Percentiles rank a stretch among this genome's conserved stretches.
These are phyloP conservation scores for Mucor circinelloides DNA, from an alignment of 371 early-diverging fungal species.

Conservation along the genomic window DNA sequence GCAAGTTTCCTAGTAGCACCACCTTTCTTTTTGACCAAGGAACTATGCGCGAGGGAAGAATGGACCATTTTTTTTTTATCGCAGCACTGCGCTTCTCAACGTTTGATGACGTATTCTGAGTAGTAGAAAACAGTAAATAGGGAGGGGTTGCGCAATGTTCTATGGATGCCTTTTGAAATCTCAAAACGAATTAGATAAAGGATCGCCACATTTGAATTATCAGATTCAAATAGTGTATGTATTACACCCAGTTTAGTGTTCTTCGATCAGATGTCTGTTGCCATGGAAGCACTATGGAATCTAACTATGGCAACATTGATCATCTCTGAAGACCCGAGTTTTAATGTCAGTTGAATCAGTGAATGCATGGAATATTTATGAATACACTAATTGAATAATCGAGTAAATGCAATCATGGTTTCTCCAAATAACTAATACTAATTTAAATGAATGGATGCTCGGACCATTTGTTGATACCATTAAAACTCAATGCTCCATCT, in stretches of 20 bases:
- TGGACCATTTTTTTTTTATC: neutral
- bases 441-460: neutral
- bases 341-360: neutral
- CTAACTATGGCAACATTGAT: neutral
- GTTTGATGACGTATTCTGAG: neutral
- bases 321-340: neutral
- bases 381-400: neutral
- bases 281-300: neutral
- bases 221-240: neutral
- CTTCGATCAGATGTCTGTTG: neutral
- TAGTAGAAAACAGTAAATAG: neutral
- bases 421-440: neutral
- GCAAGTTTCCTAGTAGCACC: neutral
- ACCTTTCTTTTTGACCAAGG: neutral
- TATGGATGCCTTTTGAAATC: neutral
- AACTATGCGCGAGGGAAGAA: slow-evolving; percentile 1
- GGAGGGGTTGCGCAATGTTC: neutral
- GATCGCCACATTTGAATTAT: neutral
- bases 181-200: neutral
- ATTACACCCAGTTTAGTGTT: neutral
- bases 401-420: neutral
- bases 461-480: neutral
- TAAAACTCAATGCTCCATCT: neutral
- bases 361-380: neutral
- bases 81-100: neutral